A percentile compares a stretch with the other conserved stretches of the same genome.
These are phyloP conservation scores for Erodium moschatum DNA, from an alignment of 441 rosid genomes.

Conservation along the genomic window DNA sequence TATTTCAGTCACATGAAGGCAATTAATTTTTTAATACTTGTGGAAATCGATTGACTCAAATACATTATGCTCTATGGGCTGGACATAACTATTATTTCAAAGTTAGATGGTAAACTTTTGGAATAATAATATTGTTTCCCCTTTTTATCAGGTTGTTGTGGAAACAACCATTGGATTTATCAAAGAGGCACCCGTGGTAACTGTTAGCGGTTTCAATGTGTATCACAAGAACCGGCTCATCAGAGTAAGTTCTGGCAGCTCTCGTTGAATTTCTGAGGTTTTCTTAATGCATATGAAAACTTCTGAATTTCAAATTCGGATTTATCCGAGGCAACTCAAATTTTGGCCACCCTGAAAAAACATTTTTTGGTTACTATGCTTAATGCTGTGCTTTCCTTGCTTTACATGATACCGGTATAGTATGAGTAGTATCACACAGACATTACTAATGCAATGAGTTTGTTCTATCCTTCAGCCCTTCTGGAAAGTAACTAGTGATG, in stretches of 20 bases:
- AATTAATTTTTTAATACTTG: neutral
- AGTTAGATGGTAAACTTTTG: constrained; percentile 1
- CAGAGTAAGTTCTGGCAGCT: constrained; percentile 40
- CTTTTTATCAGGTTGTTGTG: constrained; percentile 39
- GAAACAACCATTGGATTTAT: constrained; percentile 76
- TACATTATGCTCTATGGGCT: neutral
- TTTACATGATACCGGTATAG: neutral
- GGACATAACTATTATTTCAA: neutral
- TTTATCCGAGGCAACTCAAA: neutral
- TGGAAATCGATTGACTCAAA: neutral
- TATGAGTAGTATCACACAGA: constrained; percentile 11
- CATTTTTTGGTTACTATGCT: neutral
- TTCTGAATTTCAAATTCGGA: neutral
- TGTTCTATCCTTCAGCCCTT: constrained; percentile 55
- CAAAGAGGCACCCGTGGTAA: constrained; percentile 59
- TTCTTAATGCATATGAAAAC: neutral
- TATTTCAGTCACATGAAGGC: neutral
- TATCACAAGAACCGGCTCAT: constrained; percentile 94
- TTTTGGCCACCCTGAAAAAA: neutral
- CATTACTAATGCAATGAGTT: constrained; percentile 17
- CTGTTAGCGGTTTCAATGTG: constrained; percentile 60
- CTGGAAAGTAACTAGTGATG: constrained; percentile 66
- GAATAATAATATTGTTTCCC: constrained; percentile 13
- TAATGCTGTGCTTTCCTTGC: neutral
- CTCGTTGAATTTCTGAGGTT: neutral